These are phyloP conservation scores for Neofusicoccum sp. DNA, from an alignment of 2,329 filamentous ascomycete genomes.

Conservation along the genomic window DNA sequence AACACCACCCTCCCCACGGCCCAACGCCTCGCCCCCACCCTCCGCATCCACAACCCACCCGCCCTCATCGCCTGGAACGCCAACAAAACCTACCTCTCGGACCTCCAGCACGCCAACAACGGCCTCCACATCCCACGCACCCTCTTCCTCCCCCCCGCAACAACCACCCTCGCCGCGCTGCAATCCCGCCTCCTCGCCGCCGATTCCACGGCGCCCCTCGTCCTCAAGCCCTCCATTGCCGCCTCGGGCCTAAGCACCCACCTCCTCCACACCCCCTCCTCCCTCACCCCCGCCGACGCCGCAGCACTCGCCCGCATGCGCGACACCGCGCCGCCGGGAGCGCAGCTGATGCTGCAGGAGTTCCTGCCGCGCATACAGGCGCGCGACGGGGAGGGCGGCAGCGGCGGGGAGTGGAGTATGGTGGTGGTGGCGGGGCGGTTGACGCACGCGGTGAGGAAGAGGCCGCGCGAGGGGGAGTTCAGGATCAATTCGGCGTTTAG, in stretches of 20 bases:
- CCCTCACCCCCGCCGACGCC: constrained; percentile 4
- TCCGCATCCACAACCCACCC: constrained; percentile 18
- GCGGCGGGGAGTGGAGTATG: constrained; percentile 20
- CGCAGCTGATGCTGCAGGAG: constrained; percentile 15
- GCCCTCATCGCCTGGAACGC: constrained; percentile 11
- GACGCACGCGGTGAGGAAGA: constrained; percentile 17
- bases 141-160: not conserved
- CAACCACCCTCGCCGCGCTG: not conserved
- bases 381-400: not conserved
- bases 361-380: constrained; percentile 1
- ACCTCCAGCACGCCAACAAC: not conserved
- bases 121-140: constrained; percentile 11
- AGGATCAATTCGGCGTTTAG: constrained; percentile 16
- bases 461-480: constrained; percentile 11
- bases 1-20: constrained; percentile 7
- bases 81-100: constrained; percentile 20
- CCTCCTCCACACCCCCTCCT: not conserved
- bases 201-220: not conserved
- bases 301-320: not conserved
- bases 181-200: not conserved
- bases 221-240: constrained; percentile 20
- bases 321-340: not conserved
- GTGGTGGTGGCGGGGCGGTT: not conserved
- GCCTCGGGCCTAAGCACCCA: constrained; percentile 10
- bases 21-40: constrained; percentile 9